These are phyloP conservation scores for Thelephora aurantiotincta DNA, from an alignment of 768 basidiomycete genomes.

Conservation along the genomic window DNA sequence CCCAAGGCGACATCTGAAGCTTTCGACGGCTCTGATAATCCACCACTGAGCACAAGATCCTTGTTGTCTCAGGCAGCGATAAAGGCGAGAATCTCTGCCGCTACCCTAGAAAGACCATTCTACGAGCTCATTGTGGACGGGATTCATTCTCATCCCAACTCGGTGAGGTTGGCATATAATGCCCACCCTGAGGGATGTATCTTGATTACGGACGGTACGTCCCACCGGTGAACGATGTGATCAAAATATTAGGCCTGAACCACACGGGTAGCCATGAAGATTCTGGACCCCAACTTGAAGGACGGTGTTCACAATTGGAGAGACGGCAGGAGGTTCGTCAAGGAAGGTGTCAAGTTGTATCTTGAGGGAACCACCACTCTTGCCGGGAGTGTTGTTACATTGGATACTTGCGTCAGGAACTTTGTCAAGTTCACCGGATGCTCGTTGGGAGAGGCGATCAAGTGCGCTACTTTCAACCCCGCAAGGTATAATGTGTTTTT, in stretches of 20 bases:
- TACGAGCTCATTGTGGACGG: conserved; percentile 89
- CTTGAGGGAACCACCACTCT: conserved; percentile 79
- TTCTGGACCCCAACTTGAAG: conserved; percentile 70
- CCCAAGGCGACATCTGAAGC: conserved; percentile 37
- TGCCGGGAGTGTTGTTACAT: conserved; percentile 75
- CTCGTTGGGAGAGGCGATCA: conserved; percentile 70
- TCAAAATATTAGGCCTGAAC: not conserved
- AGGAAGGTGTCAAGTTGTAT: conserved; percentile 69
- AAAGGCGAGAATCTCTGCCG: conserved; percentile 17
- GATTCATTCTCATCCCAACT: conserved; percentile 83
- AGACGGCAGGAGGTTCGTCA: conserved; percentile 65
- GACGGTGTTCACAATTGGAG: conserved; percentile 87
- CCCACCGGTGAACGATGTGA: not conserved
- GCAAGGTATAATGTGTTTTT: conserved; percentile 40
- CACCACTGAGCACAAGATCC: conserved; percentile 32
- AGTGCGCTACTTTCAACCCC: conserved; percentile 76
- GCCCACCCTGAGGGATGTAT: conserved; percentile 77
- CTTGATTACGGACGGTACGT: conserved; percentile 76
- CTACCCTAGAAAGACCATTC: conserved; percentile 53
- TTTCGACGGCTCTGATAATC: conserved; percentile 41
- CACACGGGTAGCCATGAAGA: conserved; percentile 51
- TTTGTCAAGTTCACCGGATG: conserved; percentile 75
- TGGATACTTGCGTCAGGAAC: conserved; percentile 80
- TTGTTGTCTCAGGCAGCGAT: conserved; percentile 11
- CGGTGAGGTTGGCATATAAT: conserved; percentile 78